Base-by-base conservation (phyloP, 371 early-diverging fungal species). In the Mortierella sp. region DNA sequence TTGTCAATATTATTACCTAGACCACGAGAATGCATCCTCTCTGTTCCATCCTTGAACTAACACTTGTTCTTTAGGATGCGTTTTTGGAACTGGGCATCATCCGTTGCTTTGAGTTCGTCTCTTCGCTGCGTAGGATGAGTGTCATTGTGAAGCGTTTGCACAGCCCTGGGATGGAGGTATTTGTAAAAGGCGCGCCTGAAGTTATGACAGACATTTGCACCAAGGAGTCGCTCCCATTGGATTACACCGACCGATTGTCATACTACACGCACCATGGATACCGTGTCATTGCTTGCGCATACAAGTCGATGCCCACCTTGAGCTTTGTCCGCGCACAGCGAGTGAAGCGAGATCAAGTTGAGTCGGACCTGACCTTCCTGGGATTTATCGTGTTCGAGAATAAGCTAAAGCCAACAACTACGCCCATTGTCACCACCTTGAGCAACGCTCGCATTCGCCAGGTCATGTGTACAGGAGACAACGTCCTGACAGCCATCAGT, bases 401-500 rank as follows among this genome's bases (percentile, higher is more conserved):
- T 86, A 96, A 96, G 82, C 82, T 99, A 18, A 99, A 99, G 72
- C 88, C 91, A 4, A 92, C 90, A 3, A 95, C 99, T 0, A 82
- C 85, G 5, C 81, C 88, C 2, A 94, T 96, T 0, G 89, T 99
- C 21, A 81, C 86, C 23, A 91, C 90, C 34, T 86, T 99, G 30
- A 86, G 89, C 31, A 83, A 82, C 27, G 99, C 99, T 16, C 86
- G 87, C 23, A 96, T 99, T 55, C 87, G 95, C 21, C 93, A 91
- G 80, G 87, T 97, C 48, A 99, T 99, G 99, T 98, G 98, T 71
- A 99, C 99, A 0, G 99, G 98, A n/a, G 99, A 99, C 80, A 97
- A 96, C 78, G 89, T 97, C 19, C 83, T 99, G 50, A 99, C 99
- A 2, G 98, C 99, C 3, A 89, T 99, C 45, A 95, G 96, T 57